These are phyloP conservation scores for Pleurotus tuber-regium DNA, from an alignment of 768 basidiomycete genomes.

Conservation along the genomic window DNA sequence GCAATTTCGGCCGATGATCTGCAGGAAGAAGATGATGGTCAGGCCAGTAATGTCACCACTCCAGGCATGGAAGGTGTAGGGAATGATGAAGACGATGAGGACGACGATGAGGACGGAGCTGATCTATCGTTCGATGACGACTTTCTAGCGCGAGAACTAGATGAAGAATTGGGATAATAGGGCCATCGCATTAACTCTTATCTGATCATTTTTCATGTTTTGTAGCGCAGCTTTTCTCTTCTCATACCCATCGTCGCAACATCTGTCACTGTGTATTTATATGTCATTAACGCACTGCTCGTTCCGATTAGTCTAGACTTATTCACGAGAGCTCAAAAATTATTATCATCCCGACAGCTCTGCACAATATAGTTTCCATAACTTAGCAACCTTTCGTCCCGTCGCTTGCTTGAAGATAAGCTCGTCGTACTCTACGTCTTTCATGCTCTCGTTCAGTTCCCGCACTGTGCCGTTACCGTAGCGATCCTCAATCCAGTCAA, in stretches of 20 bases:
- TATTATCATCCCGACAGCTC: neutral
- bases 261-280: constrained; percentile 4
- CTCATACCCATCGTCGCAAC: neutral
- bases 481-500: constrained; percentile 61
- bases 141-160: constrained; percentile 77
- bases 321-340: neutral
- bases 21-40: constrained; percentile 14
- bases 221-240: constrained; percentile 4
- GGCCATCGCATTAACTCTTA: constrained; percentile 1
- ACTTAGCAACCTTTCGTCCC: constrained; percentile 46
- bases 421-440: constrained; percentile 46
- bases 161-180: constrained; percentile 72
- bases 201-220: constrained; percentile 2
- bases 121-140: constrained; percentile 67
- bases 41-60: constrained; percentile 2
- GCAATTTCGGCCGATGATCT: constrained; percentile 57
- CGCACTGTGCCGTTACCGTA: constrained; percentile 53
- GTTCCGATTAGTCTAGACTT: neutral
- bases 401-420: constrained; percentile 51
- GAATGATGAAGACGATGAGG: constrained; percentile 38
- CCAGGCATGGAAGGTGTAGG: constrained; percentile 14
- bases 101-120: constrained; percentile 48
- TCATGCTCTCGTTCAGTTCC: constrained; percentile 56
- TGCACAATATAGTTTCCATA: constrained; percentile 59
- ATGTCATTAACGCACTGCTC: neutral